Conservation (phyloP, 805 yeast genomes). For the Helenozyma baotianmanensis region DNA sequence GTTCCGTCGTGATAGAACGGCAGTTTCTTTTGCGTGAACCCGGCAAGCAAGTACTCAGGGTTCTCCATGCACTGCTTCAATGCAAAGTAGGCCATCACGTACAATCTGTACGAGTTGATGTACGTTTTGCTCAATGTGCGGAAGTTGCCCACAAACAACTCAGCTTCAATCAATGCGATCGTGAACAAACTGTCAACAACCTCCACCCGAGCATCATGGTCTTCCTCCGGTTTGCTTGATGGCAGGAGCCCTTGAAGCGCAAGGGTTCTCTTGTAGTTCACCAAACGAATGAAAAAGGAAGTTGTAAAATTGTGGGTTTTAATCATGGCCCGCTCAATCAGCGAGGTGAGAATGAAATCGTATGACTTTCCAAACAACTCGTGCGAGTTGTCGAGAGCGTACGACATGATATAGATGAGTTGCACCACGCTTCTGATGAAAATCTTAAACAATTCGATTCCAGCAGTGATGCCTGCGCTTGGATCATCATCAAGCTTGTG, state of each 20-base stretch:
- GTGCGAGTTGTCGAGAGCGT: constrained; percentile 38
- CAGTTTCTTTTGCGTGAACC: constrained; percentile 21
- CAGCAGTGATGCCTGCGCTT: constrained; percentile 31
- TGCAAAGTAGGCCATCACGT: constrained; percentile 38
- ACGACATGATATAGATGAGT: constrained; percentile 39
- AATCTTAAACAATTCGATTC: constrained; percentile 39
- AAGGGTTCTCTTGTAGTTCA: constrained; percentile 34
- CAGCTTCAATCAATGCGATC: constrained; percentile 33
- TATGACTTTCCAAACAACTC: constrained; percentile 38
- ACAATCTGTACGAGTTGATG: constrained; percentile 37
- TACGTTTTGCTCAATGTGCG: constrained; percentile 32
- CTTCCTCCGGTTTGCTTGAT: constrained; percentile 4
- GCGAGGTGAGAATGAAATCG: constrained; percentile 34
- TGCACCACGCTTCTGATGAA: constrained; percentile 39
- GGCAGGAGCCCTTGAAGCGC: constrained; percentile 12
- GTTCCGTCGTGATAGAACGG: constrained; percentile 32
- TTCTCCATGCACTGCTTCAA: constrained; percentile 39
- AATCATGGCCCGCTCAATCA: constrained; percentile 36
- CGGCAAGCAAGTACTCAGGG: constrained; percentile 32
- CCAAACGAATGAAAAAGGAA: constrained; percentile 34
- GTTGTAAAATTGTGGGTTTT: constrained; percentile 37
- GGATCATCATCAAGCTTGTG: constrained; percentile 23
- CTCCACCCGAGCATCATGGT: constrained; percentile 18
- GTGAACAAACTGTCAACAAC: constrained; percentile 30
- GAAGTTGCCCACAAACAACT: constrained; percentile 40